Evolutionary conservation across 768 basidiomycete species (phyloP).

Genomic region (Russula compacta): DNA sequence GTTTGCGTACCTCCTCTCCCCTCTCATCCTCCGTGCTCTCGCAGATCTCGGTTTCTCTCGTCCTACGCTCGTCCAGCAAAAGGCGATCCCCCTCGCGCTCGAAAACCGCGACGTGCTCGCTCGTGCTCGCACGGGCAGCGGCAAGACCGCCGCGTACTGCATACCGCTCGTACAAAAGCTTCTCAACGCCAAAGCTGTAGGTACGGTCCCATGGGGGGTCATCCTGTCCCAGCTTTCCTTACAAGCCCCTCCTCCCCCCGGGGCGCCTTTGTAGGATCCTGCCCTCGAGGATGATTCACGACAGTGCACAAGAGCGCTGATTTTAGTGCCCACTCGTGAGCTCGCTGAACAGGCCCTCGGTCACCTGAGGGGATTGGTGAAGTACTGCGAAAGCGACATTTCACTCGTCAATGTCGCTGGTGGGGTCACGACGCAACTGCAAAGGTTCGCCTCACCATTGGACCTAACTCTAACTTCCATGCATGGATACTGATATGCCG

Average conservation of each 20-base stretch:
- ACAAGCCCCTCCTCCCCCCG: not conserved
- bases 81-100: slow-evolving; percentile 87
- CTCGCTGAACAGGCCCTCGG: slow-evolving; percentile 81
- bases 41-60: slow-evolving; percentile 84
- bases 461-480: too few relatives aligned
- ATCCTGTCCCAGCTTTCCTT: not conserved
- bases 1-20: slow-evolving; percentile 75
- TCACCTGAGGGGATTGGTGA: slow-evolving; percentile 53
- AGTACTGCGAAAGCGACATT: slow-evolving; percentile 75
- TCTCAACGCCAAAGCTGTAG: slow-evolving; percentile 52
- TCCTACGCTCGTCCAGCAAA: slow-evolving; percentile 87
- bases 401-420: slow-evolving; percentile 66
- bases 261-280: not conserved
- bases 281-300: not conserved
- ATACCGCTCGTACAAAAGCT: slow-evolving; percentile 88
- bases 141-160: slow-evolving; percentile 95
- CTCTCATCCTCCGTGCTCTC: slow-evolving; percentile 77
- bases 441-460: slow-evolving; percentile 42
- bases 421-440: slow-evolving; percentile 59
- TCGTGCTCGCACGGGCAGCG: slow-evolving; percentile 89
- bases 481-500: not conserved
- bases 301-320: slow-evolving; percentile 63
- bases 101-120: slow-evolving; percentile 88
- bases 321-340: slow-evolving; percentile 87
- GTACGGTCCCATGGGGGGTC: slow-evolving; percentile 8